Conservation (phyloP, 306 rosid genomes). For the Ziziphus jujuba region DNA sequence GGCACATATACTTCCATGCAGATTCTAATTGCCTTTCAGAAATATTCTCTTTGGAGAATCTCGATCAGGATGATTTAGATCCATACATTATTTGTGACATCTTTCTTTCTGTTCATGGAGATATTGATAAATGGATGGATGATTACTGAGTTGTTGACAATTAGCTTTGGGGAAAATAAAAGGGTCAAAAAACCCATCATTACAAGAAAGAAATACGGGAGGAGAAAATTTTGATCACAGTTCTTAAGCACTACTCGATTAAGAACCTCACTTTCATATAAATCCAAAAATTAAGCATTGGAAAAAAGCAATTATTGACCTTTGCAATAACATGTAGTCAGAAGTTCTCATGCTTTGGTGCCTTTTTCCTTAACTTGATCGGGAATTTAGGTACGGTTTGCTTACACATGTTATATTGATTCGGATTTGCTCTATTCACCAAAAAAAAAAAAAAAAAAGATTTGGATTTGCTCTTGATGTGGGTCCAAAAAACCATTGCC, state of each 20-base stretch:
- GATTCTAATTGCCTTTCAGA: too few species aligned
- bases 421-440: too few species aligned
- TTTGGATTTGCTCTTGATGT: neutral
- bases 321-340: neutral
- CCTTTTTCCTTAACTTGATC: neutral
- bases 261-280: slow-evolving; percentile 1
- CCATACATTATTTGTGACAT: slow-evolving; percentile 1
- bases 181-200: neutral
- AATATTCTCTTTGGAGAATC: slow-evolving; percentile 6
- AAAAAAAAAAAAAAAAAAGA: too few species aligned
- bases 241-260: slow-evolving; percentile 4
- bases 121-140: slow-evolving; percentile 1
- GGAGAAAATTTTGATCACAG: too few species aligned
- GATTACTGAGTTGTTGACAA: neutral
- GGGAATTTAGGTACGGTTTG: neutral
- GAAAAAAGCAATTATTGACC: too few species aligned
- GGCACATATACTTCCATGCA: too few species aligned
- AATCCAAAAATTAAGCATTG: too few species aligned
- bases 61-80: slow-evolving; percentile 17
- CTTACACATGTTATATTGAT: too few species aligned
- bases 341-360: neutral
- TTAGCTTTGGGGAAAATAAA: neutral
- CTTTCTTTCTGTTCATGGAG: slow-evolving; percentile 5
- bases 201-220: neutral
- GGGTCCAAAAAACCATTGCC: slow-evolving; percentile 7